Percentiles rank a stretch among this genome's conserved stretches.
These are phyloP conservation scores for Pisolithus tinctorius DNA, from an alignment of 768 basidiomycete species.

Conservation along the genomic window DNA sequence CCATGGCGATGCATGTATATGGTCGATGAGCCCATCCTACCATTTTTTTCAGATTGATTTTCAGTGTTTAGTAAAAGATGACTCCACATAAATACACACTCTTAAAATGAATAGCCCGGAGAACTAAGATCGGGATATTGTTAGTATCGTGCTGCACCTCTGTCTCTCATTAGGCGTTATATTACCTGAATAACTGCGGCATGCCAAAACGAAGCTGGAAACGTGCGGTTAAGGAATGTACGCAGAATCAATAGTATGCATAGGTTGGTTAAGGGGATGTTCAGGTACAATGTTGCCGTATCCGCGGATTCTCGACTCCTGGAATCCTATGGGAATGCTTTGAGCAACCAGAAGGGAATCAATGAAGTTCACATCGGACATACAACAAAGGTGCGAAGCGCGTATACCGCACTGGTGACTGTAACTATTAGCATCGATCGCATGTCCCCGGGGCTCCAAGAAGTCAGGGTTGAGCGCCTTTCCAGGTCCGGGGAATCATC, in stretches of 20 bases:
- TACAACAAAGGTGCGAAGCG: conserved; percentile 15
- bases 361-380: conserved; percentile 5
- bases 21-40: conserved; percentile 15
- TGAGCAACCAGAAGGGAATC: background rate
- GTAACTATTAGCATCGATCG: conserved; percentile 12
- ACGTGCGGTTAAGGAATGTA: conserved; percentile 12
- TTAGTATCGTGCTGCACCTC: background rate
- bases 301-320: conserved; percentile 13
- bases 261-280: conserved; percentile 17
- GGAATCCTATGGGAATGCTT: conserved; percentile 13
- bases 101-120: conserved; percentile 27
- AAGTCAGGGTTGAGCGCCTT: background rate
- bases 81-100: conserved; percentile 8
- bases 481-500: conserved; percentile 3
- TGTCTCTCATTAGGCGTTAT: background rate
- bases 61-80: background rate
- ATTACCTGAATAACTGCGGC: conserved; percentile 29
- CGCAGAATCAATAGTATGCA: conserved; percentile 14
- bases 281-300: conserved; percentile 16
- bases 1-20: conserved; percentile 1
- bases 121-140: conserved; percentile 17
- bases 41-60: conserved; percentile 4
- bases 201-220: conserved; percentile 24
- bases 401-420: conserved; percentile 7
- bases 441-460: conserved; percentile 5